Base-by-base conservation (phyloP, 2,329 filamentous ascomycete genomes). In the Colletotrichum plurivorum region DNA sequence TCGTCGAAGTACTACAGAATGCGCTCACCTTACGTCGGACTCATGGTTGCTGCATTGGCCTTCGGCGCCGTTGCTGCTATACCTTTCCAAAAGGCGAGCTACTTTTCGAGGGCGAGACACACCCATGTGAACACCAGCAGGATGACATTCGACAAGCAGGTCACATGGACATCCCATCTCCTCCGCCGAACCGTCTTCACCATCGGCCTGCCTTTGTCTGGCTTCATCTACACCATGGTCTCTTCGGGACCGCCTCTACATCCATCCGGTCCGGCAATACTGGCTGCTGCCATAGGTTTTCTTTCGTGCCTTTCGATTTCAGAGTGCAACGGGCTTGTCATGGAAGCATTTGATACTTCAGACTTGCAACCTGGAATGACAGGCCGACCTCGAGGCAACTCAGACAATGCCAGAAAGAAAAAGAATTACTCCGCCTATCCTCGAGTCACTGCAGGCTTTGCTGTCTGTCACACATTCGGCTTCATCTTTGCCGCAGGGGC, bases 271-370 rank as follows among this genome's bases (percentile, higher is more conserved):
- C 93, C 92, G 3, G 89, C 90, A 4, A 76, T 91, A 2, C 90
- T 94, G 72, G 90, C 91, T 0, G 87, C 86, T 1, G 77, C 89
- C 4, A 86, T 94, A 15, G 92, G 91, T 0, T 93, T 93, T 73
- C 81, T 94, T 5, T 92, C 90, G 2, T 91, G 90, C 59, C 86
- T 95, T 10, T 92, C 92, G 1, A 90, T 94, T 53, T 88, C 92
- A 2, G 93, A 95, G 78, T 94, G 92, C 78, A 89, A 92, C 71
- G 92, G 92, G 1, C 81, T 95, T 39, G 87, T 94, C 76, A 94
- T 95, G 92, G 92, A 94, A 76, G 91, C 90, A 0, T 95, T 92
- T 77, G 93, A 95, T 76, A 93, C 90, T n/a, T 93, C 91, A 48
- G 93, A 95, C 77, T 83, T 95, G 4, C 92, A 93, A 73, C 89